Percentiles rank a stretch among this genome's conserved stretches.
phyloP scores from a whole-genome alignment of 345 rosid species.

The Draba incana region DNA sequence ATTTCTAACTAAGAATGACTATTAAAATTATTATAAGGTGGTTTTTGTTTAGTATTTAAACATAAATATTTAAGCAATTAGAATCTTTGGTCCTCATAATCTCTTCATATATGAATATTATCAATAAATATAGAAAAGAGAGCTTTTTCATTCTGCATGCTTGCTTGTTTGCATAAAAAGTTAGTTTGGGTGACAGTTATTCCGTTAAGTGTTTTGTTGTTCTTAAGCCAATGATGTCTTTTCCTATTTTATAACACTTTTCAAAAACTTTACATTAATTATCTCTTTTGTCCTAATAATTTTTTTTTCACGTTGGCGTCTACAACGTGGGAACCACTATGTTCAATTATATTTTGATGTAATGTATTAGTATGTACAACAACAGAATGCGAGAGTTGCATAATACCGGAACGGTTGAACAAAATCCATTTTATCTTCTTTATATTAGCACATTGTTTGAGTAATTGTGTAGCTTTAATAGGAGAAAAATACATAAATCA shows the following conservation, averaged over 20 bases:
- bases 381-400: neutral
- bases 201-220: conserved; percentile 32
- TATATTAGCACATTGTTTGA: neutral
- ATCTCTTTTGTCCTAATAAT: neutral
- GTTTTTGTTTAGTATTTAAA: neutral
- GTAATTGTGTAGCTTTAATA: conserved; percentile 8
- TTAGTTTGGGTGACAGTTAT: conserved; percentile 43
- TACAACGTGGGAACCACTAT: conserved; percentile 59
- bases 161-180: conserved; percentile 36
- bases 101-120: neutral
- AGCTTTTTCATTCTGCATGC: conserved; percentile 39
- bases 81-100: conserved; percentile 16
- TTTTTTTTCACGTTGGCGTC: conserved; percentile 20
- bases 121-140: conserved; percentile 14
- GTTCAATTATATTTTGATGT: neutral
- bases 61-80: no score
- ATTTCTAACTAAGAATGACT: neutral
- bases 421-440: no score
- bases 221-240: conserved; percentile 28
- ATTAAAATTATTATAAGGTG: neutral
- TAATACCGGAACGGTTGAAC: neutral
- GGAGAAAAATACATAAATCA: neutral
- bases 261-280: conserved; percentile 13
- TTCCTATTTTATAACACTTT: conserved; percentile 15
- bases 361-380: neutral